Percentiles rank a stretch among this genome's conserved stretches.
phyloP scores from a whole-genome alignment of 306 rosid genomes.

The Mucuna pruriens region DNA sequence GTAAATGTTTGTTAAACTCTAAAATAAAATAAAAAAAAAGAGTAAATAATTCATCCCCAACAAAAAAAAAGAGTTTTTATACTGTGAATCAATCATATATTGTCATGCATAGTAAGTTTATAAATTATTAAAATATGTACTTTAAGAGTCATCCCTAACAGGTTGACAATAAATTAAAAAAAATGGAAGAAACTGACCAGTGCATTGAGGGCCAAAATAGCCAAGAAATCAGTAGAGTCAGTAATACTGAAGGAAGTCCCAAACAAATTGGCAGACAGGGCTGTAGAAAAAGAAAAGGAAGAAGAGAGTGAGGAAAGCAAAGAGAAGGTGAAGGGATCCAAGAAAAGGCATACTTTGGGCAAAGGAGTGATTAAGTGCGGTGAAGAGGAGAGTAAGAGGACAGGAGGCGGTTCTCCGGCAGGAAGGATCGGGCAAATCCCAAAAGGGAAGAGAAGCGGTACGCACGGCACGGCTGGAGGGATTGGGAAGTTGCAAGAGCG shows the following conservation, averaged over 20 bases:
- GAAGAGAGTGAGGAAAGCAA: background rate
- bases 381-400: slow-evolving; percentile 69
- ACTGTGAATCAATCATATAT: background rate
- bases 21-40: background rate
- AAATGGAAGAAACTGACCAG: slow-evolving; percentile 51
- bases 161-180: background rate
- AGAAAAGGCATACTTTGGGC: slow-evolving; percentile 46
- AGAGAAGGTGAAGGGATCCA: background rate
- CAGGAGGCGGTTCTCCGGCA: slow-evolving; percentile 58
- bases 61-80: too few relatives aligned
- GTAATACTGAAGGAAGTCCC: slow-evolving; percentile 31
- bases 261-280: slow-evolving; percentile 58
- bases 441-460: slow-evolving; percentile 38
- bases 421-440: slow-evolving; percentile 57
- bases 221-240: slow-evolving; percentile 39
- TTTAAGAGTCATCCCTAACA: background rate
- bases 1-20: background rate
- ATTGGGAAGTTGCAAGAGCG: slow-evolving; percentile 70
- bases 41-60: too few relatives aligned
- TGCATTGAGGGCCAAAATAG: slow-evolving; percentile 51
- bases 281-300: slow-evolving; percentile 40
- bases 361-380: slow-evolving; percentile 64
- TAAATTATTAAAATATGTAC: background rate
- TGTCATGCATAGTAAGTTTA: background rate
- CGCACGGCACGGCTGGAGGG: slow-evolving; percentile 51